phyloP scores from a whole-genome alignment of 1,139 yeast species.

The Geotrichum citri-aurantii region DNA sequence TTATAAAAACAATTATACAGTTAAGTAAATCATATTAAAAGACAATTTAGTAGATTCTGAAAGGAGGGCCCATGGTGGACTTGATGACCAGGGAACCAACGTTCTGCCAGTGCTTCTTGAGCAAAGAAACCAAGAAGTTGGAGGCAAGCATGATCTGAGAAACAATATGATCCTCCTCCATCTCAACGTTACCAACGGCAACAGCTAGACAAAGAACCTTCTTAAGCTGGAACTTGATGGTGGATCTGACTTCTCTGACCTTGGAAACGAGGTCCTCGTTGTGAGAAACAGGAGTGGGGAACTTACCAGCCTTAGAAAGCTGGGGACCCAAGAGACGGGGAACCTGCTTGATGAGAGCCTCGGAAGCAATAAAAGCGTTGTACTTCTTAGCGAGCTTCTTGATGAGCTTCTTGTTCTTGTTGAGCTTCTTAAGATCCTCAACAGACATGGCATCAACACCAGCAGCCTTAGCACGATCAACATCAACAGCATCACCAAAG shows the following conservation, averaged over 20 bases:
- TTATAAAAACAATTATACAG: constrained; percentile 1
- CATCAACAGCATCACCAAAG: constrained; percentile 99
- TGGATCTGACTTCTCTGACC: constrained; percentile 96
- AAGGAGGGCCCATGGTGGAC: constrained; percentile 99
- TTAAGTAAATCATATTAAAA: constrained; percentile 5
- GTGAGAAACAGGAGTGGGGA: constrained; percentile 99
- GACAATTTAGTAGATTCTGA: constrained; percentile 86
- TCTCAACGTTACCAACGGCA: constrained; percentile 97
- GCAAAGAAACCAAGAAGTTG: constrained; percentile 98
- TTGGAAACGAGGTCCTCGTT: constrained; percentile 94
- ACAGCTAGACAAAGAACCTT: constrained; percentile 84
- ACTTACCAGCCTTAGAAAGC: constrained; percentile 99
- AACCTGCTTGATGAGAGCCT: constrained; percentile 98
- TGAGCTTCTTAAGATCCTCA: constrained; percentile 98
- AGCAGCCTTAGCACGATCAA: constrained; percentile 98
- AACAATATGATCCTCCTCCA: constrained; percentile 94
- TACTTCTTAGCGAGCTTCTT: constrained; percentile 99
- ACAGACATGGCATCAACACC: constrained; percentile 99
- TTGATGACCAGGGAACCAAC: constrained; percentile 99
- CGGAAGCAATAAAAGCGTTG: constrained; percentile 99
- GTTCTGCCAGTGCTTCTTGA: constrained; percentile 99
- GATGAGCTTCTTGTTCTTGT: constrained; percentile 99
- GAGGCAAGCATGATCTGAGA: constrained; percentile 98
- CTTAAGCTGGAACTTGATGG: constrained; percentile 99
- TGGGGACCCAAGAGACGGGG: constrained; percentile 99